Conservation (phyloP, 371 early-diverging fungal species). For the Actinomortierella ambigua region DNA sequence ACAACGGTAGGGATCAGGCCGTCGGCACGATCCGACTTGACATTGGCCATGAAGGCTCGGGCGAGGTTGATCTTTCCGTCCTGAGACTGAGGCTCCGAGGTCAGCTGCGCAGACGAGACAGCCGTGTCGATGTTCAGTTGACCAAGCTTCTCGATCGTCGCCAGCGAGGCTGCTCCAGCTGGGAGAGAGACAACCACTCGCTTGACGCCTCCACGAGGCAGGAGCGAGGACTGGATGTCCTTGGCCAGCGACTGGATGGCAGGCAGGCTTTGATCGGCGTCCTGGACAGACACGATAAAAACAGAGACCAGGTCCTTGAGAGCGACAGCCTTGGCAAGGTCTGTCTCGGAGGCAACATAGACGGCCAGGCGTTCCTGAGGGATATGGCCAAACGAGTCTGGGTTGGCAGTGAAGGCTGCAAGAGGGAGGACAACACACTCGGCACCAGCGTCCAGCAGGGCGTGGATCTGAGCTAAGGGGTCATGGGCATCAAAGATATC, state of each 20-base stretch:
- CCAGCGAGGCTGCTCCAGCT: slow-evolving; percentile 7
- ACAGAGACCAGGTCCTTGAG: slow-evolving; percentile 19
- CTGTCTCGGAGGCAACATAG: slow-evolving; percentile 24
- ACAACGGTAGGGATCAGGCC: slow-evolving; percentile 92
- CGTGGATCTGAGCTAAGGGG: slow-evolving; percentile 49
- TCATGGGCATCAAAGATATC: slow-evolving; percentile 50
- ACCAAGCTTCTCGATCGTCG: slow-evolving; percentile 28
- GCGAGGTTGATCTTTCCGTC: slow-evolving; percentile 63
- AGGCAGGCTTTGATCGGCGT: slow-evolving; percentile 41
- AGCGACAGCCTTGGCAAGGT: slow-evolving; percentile 9
- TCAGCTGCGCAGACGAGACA: slow-evolving; percentile 5
- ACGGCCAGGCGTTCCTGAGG: slow-evolving; percentile 48
- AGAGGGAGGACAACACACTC: slow-evolving; percentile 59
- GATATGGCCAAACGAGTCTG: slow-evolving; percentile 34
- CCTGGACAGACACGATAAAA: slow-evolving; percentile 29
- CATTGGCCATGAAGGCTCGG: slow-evolving; percentile 68
- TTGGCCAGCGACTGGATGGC: slow-evolving; percentile 34
- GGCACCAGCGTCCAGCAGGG: slow-evolving; percentile 65
- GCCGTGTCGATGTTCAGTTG: slow-evolving; percentile 26
- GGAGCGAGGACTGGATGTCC: slow-evolving; percentile 23
- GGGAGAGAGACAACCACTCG: slow-evolving; percentile 24
- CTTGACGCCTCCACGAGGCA: slow-evolving; percentile 41
- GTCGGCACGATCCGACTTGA: slow-evolving; percentile 86
- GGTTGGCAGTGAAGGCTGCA: slow-evolving; percentile 31
- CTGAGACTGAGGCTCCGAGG: slow-evolving; percentile 25